phyloP scores from a whole-genome alignment of 2,329 filamentous ascomycete genomes.

The Colletotrichum simmondsii region DNA sequence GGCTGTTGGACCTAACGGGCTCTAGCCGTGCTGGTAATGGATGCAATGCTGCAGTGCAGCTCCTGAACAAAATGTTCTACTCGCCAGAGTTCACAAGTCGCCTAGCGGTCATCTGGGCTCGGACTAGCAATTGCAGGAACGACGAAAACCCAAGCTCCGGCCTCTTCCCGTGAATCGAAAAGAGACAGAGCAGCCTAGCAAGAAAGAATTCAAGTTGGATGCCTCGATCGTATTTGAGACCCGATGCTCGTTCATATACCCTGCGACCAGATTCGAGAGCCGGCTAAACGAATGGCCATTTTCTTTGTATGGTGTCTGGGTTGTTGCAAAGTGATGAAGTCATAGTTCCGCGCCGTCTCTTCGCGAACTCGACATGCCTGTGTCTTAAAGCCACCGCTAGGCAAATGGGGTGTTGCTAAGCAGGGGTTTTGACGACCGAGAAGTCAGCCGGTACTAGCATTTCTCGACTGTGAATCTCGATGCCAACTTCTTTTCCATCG shows the following conservation, averaged over 20 bases:
- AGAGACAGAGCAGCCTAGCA: neutral
- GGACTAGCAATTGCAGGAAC: neutral
- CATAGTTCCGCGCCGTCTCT: conserved; percentile 6
- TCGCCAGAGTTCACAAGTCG: neutral
- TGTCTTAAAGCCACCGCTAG: neutral
- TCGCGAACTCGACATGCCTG: neutral
- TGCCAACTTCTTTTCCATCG: neutral
- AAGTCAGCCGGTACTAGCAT: neutral
- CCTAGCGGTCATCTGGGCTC: neutral
- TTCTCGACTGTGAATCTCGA: neutral
- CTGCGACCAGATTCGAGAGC: neutral
- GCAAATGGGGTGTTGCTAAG: neutral
- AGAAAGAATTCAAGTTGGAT: neutral
- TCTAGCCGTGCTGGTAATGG: neutral
- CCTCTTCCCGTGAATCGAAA: neutral
- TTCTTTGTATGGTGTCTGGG: neutral
- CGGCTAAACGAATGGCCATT: neutral
- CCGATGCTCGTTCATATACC: neutral
- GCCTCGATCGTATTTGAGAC: neutral
- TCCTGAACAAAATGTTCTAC: neutral
- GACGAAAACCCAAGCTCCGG: neutral
- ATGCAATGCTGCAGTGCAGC: neutral
- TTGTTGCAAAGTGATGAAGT: neutral
- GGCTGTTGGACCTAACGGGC: neutral
- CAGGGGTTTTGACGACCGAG: neutral